Evolutionary conservation across 2,329 filamentous ascomycete species (phyloP).

Genomic region (Fusarium musae): DNA sequence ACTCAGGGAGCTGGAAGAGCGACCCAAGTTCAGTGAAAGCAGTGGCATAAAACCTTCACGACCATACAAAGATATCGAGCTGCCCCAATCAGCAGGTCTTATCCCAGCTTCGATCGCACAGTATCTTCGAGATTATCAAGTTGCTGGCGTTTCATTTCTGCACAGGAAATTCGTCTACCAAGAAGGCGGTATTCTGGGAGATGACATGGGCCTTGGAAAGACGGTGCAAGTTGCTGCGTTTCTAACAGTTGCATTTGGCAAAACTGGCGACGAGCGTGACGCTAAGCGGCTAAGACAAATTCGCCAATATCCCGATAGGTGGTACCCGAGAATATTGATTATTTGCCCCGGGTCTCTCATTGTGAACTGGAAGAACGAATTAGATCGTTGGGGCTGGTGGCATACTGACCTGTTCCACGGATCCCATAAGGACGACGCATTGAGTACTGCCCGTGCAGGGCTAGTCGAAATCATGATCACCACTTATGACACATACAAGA

Average conservation of each 20-base stretch:
- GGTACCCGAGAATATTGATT: slow-evolving; percentile 84
- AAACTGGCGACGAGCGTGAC: slow-evolving; percentile 89
- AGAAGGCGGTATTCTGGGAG: slow-evolving; percentile 87
- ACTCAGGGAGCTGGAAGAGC: slow-evolving; percentile 64
- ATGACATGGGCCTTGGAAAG: slow-evolving; percentile 98
- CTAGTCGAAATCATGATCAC: slow-evolving; percentile 92
- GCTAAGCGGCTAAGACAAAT: slow-evolving; percentile 88
- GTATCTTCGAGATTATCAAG: slow-evolving; percentile 91
- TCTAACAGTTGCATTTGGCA: slow-evolving; percentile 90
- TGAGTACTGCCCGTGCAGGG: slow-evolving; percentile 79
- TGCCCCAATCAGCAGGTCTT: slow-evolving; percentile 79
- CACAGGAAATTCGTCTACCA: slow-evolving; percentile 93
- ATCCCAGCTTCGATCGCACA: slow-evolving; percentile 92
- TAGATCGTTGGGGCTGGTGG: slow-evolving; percentile 96
- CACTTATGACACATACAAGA: slow-evolving; percentile 91
- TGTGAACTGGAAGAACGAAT: slow-evolving; percentile 89
- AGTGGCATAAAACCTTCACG: slow-evolving; percentile 72
- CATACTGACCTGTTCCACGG: slow-evolving; percentile 86
- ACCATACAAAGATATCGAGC: slow-evolving; percentile 77
- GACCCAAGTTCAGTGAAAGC: slow-evolving; percentile 71
- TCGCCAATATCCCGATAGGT: slow-evolving; percentile 69
- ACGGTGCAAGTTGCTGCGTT: slow-evolving; percentile 97
- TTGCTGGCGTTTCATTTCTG: slow-evolving; percentile 85
- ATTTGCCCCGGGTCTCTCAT: slow-evolving; percentile 91
- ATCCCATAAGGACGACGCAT: slow-evolving; percentile 70